A percentile compares a stretch with the other conserved stretches of the same genome.
phyloP scores from a whole-genome alignment of 495 filamentous ascomycete species.

The Neurospora sp. region DNA sequence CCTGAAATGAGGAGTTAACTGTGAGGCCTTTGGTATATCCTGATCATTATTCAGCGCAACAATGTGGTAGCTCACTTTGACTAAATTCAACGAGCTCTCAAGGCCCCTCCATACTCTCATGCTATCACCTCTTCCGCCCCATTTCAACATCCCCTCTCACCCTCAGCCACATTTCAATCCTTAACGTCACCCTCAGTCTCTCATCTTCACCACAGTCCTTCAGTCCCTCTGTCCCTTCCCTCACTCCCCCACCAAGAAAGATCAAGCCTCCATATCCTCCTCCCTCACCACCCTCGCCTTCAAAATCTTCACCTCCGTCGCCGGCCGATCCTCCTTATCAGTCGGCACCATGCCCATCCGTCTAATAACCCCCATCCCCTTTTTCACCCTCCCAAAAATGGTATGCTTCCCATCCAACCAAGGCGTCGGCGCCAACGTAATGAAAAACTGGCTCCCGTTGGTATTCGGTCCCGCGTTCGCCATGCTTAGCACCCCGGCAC shows the following conservation, averaged over 20 bases:
- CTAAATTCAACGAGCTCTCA: background rate
- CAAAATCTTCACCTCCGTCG: slow-evolving; percentile 75
- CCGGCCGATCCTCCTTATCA: slow-evolving; percentile 64
- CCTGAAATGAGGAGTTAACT: background rate
- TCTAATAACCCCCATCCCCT: slow-evolving; percentile 71
- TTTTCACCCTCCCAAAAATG: slow-evolving; percentile 89
- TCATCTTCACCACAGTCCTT: background rate
- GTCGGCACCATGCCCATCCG: slow-evolving; percentile 89
- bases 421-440: slow-evolving; percentile 89
- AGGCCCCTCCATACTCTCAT: background rate
- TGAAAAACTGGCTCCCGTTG: slow-evolving; percentile 82
- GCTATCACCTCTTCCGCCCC: too few species aligned
- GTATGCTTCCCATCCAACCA: slow-evolving; percentile 98
- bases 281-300: slow-evolving; percentile 55
- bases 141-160: too few species aligned
- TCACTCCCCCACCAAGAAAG: background rate
- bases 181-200: background rate
- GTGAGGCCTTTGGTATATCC: background rate
- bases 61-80: background rate
- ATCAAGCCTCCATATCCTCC: slow-evolving; percentile 24
- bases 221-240: background rate
- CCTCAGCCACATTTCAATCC: too few species aligned
- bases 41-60: background rate
- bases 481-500: slow-evolving; percentile 90
- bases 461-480: slow-evolving; percentile 91